Evolutionary conservation across 192 early-diverging fungal species (phyloP), one percentile per base, ranked within the genome.

Genomic region (Linnemannia zychae): DNA sequence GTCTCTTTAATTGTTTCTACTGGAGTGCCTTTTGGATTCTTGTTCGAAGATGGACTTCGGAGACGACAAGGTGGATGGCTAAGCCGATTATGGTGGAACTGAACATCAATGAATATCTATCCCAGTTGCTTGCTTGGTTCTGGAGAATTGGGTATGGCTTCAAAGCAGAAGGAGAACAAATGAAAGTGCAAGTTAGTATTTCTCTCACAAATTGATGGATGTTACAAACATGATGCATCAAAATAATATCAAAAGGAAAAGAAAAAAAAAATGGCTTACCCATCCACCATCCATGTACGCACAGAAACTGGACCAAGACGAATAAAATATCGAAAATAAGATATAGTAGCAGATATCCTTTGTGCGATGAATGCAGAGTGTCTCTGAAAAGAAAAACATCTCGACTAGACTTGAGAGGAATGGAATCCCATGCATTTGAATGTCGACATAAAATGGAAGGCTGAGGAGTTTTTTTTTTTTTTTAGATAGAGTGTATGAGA

Each of bases 121-220:
- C 57, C 82, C 76, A 84, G 24, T 77, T 72, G n/a, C 77, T 71
- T 1, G 9, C 44, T 1, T 65, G 24, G 12, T 78, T 84, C 33
- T 84, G 63, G 11, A 84, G n/a, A 38, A 84, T 36, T 16, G 82
- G 82, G 75, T 84, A 84, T 33, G 82, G 82, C 82, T 84, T 16
- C 4, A 5, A 68, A 67, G 24, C 17, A 46, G 65, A 31, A 50
- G 67, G 13, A 37, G 22, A 36, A 24, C n/a, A n/a, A 67, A 17
- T 31, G 38, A 36, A 20, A 66, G 38, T 13, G 37, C 38, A 22
- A 13, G 67, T 69, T 44, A 33, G 24, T 28, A n/a, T 4, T 24
- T 4, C 53, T 24, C 17, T 24, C 24, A 4, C 13, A 24, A 18
- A 57, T 57, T 24, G 17, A 57, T 4, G 13, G 53, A 20, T 15